Conservation (phyloP, 2,329 filamentous ascomycete genomes). For the Fusarium mexicanum region DNA sequence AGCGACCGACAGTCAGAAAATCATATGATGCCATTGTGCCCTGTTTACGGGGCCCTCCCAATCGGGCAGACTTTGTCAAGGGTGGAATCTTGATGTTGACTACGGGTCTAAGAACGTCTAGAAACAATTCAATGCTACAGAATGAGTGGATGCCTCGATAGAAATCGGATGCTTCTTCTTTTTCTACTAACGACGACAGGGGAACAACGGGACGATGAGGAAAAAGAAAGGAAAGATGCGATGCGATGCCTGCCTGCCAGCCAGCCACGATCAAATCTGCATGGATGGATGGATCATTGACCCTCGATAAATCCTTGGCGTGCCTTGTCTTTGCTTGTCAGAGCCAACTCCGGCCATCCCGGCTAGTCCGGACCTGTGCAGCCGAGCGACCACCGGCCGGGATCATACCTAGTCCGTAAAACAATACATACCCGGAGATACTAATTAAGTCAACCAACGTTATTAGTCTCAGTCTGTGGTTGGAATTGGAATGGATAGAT, state of each 20-base stretch:
- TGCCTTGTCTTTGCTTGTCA: background rate
- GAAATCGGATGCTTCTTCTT: conserved; percentile 28
- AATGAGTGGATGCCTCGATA: conserved; percentile 6
- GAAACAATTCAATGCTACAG: conserved; percentile 16
- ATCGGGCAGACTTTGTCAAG: conserved; percentile 33
- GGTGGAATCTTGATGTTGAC: conserved; percentile 5
- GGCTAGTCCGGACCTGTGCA: conserved; percentile 33
- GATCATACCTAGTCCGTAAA: conserved; percentile 10
- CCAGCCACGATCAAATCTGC: conserved; percentile 18
- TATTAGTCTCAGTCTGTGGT: background rate
- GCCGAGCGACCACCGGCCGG: conserved; percentile 29
- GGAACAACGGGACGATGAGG: conserved; percentile 10
- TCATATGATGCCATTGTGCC: conserved; percentile 42
- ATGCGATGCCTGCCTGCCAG: conserved; percentile 1
- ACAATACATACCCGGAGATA: conserved; percentile 23
- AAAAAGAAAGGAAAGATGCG: conserved; percentile 6
- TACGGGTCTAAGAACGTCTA: conserved; percentile 27
- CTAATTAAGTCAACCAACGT: background rate
- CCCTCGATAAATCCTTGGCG: background rate
- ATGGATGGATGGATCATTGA: background rate
- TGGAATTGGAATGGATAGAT: background rate
- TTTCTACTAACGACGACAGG: background rate
- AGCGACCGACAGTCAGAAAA: conserved; percentile 18
- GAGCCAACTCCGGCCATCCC: background rate
- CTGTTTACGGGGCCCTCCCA: conserved; percentile 31